These are phyloP conservation scores for Lactarius trivialis DNA, from an alignment of 768 basidiomycete genomes.

Conservation along the genomic window DNA sequence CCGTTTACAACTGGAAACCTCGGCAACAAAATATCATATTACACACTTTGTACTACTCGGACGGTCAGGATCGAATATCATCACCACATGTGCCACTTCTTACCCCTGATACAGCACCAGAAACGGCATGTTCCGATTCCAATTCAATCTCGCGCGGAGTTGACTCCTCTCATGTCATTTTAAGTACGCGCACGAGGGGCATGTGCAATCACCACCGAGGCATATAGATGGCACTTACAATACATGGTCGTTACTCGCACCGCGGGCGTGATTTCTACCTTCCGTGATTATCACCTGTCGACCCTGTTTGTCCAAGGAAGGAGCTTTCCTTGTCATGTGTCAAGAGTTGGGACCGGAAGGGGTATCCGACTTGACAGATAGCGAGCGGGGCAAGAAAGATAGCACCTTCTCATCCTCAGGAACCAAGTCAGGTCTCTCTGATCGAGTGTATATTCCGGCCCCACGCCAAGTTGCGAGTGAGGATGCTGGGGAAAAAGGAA, in stretches of 20 bases:
- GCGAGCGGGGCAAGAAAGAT: conserved; percentile 2
- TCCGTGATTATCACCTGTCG: not conserved
- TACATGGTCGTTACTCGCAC: not conserved
- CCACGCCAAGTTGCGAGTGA: conserved; percentile 2
- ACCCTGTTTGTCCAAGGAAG: not conserved
- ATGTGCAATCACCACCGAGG: conserved; percentile 10
- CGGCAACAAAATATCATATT: not conserved
- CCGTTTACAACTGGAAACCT: conserved; percentile 11
- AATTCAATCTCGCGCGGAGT: conserved; percentile 13
- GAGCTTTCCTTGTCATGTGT: not conserved
- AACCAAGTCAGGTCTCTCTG: not conserved
- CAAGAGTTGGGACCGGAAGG: conserved; percentile 3
- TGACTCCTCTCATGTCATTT: conserved; percentile 10
- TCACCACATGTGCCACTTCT: conserved; percentile 12
- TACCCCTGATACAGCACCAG: conserved; percentile 16
- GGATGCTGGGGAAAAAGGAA: not conserved
- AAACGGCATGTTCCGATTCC: conserved; percentile 11
- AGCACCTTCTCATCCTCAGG: not conserved
- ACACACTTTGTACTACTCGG: not conserved
- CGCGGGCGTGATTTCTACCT: conserved; percentile 2
- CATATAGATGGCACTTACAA: not conserved
- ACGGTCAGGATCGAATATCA: conserved; percentile 10
- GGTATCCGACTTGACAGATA: not conserved
- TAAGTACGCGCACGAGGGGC: not conserved
- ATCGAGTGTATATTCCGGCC: not conserved